Evolutionary conservation across 306 rosid genomes (phyloP).

Genomic region (Fagus crenata): DNA sequence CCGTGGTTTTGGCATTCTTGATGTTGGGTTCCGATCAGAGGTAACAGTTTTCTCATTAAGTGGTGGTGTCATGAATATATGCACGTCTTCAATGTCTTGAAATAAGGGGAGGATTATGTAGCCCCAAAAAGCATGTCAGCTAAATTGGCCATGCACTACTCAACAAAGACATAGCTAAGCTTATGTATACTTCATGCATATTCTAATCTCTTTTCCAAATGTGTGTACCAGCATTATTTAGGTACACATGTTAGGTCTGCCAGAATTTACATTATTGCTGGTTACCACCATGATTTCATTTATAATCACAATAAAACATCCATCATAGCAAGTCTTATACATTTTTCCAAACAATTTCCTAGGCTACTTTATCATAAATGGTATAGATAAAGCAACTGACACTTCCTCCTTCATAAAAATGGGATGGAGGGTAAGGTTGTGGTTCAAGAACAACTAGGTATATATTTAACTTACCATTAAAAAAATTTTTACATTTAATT

Average conservation of each 20-base stretch:
- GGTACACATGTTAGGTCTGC: background rate
- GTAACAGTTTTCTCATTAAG: constrained; percentile 35
- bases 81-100: background rate
- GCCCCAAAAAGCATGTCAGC: background rate
- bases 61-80: background rate
- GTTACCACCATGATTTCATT: background rate
- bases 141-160: background rate
- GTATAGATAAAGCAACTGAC: background rate
- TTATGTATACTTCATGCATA: background rate
- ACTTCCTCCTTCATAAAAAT: too few relatives aligned
- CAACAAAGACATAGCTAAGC: background rate
- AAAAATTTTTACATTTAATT: too few relatives aligned
- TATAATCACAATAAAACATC: background rate
- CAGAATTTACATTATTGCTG: background rate
- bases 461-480: too few relatives aligned
- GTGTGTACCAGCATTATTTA: background rate
- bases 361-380: background rate
- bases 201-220: background rate
- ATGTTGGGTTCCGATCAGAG: constrained; percentile 90
- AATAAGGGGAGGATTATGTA: background rate
- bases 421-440: too few relatives aligned
- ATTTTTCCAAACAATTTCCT: background rate
- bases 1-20: constrained; percentile 96
- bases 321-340: background rate
- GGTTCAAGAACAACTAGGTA: too few relatives aligned